Evolutionary conservation across 108 stramenopile genomes (phyloP), one percentile per base, ranked within the genome.

Genomic region (Ochromonas danica): DNA sequence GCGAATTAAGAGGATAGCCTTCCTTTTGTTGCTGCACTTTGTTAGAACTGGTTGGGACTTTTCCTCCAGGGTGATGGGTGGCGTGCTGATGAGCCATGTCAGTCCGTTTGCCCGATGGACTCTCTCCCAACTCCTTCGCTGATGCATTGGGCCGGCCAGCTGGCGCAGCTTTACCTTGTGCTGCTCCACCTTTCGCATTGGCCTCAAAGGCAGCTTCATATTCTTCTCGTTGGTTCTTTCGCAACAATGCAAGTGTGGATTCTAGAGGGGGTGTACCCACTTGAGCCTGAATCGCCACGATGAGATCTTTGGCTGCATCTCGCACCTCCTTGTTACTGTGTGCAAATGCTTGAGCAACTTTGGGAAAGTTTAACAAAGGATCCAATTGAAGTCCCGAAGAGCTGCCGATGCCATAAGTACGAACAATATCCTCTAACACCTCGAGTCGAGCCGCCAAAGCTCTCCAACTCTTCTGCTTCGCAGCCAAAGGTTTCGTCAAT

Each of bases 271-370:
- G 17, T 78, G 41, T 77, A 70, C 82, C 80, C 82, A 81, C 0
- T 77, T 79, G 25, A 81, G 25, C 40, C 3, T 70, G 79, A n/a
- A 84, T 70, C 36, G 79, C 82, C 36, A 84, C 84, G 45, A 82
- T 80, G 17, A 84, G 43, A 31, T 83, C 82, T 74, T 72, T 71
- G 22, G 84, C 84, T 30, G 82, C 84, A 42, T 84, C 84, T 28
- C 84, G 80, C 0, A 84, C 84, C 28, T 84, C 83, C 3, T 35
- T 82, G 80, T 83, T 84, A 79, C 80, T 81, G 84, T 84, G 84
- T 38, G 82, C 42, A 31, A 82, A 84, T 25, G 79, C 84, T 17
- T n/a, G 35, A n/a, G 6, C 41, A 1, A 30, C 27, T 43, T 42
- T 71, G 22, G 61, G n/a, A 42, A 80, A 74, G 74, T 82, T 82